Percentiles rank a stretch among this genome's conserved stretches.
phyloP scores from a whole-genome alignment of 495 filamentous ascomycete species.

The Daldinia bambusicola region DNA sequence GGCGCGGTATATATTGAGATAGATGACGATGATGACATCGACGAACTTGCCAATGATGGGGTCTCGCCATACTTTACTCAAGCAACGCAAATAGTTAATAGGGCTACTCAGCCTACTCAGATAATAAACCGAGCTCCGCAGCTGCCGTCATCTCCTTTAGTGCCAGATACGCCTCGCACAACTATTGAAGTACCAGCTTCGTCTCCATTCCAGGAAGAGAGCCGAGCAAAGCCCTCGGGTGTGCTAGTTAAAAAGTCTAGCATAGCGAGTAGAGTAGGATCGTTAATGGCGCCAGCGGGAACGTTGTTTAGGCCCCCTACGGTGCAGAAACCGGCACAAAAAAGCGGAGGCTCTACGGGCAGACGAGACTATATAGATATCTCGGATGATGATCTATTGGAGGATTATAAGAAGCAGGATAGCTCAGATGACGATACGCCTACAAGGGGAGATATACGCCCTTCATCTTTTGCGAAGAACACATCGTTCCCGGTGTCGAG shows the following conservation, averaged over 20 bases:
- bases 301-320: conserved; percentile 73
- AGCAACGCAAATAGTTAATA: conserved; percentile 42
- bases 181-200: conserved; percentile 85
- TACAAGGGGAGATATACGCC: conserved; percentile 72
- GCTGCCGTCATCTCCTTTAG: conserved; percentile 48
- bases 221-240: conserved; percentile 33
- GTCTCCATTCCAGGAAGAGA: conserved; percentile 68
- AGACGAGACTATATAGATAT: conserved; percentile 53
- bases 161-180: conserved; percentile 51
- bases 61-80: conserved; percentile 59
- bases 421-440: conserved; percentile 58
- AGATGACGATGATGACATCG: conserved; percentile 46
- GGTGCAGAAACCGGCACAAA: conserved; percentile 21
- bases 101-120: conserved; percentile 53
- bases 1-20: conserved; percentile 37
- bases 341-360: conserved; percentile 23
- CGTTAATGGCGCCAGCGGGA: conserved; percentile 78
- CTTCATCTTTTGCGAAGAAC: conserved; percentile 66
- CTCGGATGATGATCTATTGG: conserved; percentile 57
- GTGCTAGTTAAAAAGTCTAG: conserved; percentile 31
- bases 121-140: conserved; percentile 42
- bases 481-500: conserved; percentile 14
- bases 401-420: conserved; percentile 53
- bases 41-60: conserved; percentile 46
- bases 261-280: conserved; percentile 58